phyloP scores from a whole-genome alignment of 441 rosid genomes.

The Erysimum cheiri region DNA sequence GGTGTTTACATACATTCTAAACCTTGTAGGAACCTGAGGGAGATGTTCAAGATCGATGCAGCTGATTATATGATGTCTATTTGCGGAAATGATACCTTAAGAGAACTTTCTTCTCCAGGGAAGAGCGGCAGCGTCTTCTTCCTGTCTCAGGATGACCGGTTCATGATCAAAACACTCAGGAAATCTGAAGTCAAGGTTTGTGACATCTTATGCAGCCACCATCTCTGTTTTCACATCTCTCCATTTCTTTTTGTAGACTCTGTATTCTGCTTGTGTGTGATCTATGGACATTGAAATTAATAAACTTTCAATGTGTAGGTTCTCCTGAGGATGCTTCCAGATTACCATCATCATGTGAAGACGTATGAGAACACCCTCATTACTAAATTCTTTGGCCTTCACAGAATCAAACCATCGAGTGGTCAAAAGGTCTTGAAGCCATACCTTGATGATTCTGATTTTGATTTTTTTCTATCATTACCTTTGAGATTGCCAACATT shows the following conservation, averaged over 20 bases:
- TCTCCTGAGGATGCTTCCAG: conserved; percentile 95
- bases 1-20: conserved; percentile 23
- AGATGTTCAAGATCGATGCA: conserved; percentile 98
- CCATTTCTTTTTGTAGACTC: conserved; percentile 22
- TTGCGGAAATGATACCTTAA: conserved; percentile 94
- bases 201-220: conserved; percentile 16
- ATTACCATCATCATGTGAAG: conserved; percentile 90
- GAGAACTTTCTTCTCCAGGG: conserved; percentile 98
- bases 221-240: conserved; percentile 26
- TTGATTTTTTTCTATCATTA: neutral
- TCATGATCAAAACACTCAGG: conserved; percentile 98
- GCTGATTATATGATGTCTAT: conserved; percentile 99
- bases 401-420: conserved; percentile 97
- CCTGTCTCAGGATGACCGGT: conserved; percentile 94
- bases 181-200: conserved; percentile 97
- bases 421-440: conserved; percentile 79
- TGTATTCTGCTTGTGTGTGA: conserved; percentile 18
- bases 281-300: conserved; percentile 15
- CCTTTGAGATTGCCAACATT: conserved; percentile 11
- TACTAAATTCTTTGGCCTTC: conserved; percentile 98
- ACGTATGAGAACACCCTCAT: conserved; percentile 92
- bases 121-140: conserved; percentile 97
- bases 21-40: conserved; percentile 81
- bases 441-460: neutral
- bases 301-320: conserved; percentile 60